Evolutionary conservation across 2,329 filamentous ascomycete species (phyloP), one percentile per base, ranked within the genome.

Genomic region (Botrytis byssoidea): DNA sequence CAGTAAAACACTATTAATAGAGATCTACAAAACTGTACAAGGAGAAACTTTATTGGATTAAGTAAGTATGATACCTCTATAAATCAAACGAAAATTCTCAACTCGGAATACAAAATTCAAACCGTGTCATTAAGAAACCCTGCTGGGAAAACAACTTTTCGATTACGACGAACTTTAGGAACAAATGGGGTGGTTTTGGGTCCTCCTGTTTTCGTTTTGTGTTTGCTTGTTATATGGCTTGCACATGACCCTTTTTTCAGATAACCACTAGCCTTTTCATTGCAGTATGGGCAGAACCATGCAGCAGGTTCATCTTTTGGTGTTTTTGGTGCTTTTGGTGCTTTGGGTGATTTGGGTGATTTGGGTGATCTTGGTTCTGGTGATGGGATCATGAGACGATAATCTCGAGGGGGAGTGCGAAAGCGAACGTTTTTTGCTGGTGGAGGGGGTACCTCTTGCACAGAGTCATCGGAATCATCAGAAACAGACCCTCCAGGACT

Each of bases 401-500:
- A 5, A 3, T 4, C 5, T 55, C 2, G 25, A 55, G 48, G 48
- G 12, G 48, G 12, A 6, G 48, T 2, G 25, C 12, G 48, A 55
- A 5, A 7, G 25, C 48, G 48, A n/a, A 12, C 12, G 12, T 55
- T n/a, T n/a, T 55, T n/a, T n/a, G 25, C 48, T 55, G 12, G 12
- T 55, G 12, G 48, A n/a, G 48, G 4, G 4, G 48, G 0, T n/a
- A 55, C 48, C 25, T 55, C 48, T 25, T n/a, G 12, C 25, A 55
- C 12, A 55, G 48, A 51, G 25, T 55, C 48, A 55, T 55, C 48
- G 12, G 48, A 14, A 51, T n/a, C 4, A n/a, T n/a, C 10, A n/a
- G 5, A 12, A 6, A 1, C 1, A 14, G n/a, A 0, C 4, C 12
- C 48, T n/a, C 10, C 22, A n/a, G 22, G 22, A 48, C 20, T 2